These are phyloP conservation scores for Colletotrichum orchidophilum DNA, from an alignment of 2,329 filamentous ascomycete genomes.

Conservation along the genomic window DNA sequence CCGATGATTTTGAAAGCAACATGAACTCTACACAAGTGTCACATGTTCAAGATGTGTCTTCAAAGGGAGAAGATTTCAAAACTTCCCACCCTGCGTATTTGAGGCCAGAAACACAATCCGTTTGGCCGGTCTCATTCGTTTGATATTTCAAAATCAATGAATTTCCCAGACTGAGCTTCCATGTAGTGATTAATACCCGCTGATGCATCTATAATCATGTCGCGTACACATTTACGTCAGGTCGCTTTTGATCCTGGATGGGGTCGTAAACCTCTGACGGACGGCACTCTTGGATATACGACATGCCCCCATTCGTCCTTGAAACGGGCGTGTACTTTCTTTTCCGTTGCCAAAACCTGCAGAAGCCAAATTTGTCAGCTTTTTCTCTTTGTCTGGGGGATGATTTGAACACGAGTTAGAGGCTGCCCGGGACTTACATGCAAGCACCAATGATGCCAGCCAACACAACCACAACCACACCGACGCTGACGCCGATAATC, in stretches of 20 bases:
- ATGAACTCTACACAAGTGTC: too few species aligned
- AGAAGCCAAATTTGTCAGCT: not conserved
- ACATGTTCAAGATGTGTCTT: too few species aligned
- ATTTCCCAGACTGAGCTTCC: not conserved
- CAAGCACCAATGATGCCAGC: slow-evolving; percentile 39
- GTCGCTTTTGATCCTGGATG: not conserved
- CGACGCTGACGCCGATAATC: slow-evolving; percentile 59
- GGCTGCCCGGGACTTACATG: not conserved
- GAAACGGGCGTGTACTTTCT: not conserved
- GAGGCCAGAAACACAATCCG: too few species aligned
- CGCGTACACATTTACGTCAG: not conserved
- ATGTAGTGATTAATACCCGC: not conserved
- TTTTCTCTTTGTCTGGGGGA: not conserved
- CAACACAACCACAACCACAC: slow-evolving; percentile 53
- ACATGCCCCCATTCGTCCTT: not conserved
- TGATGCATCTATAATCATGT: not conserved
- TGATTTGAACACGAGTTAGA: too few species aligned
- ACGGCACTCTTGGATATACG: not conserved
- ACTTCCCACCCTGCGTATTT: too few species aligned
- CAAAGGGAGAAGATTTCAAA: too few species aligned
- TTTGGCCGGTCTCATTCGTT: not conserved
- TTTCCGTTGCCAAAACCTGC: not conserved
- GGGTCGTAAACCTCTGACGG: not conserved
- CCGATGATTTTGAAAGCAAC: too few species aligned
- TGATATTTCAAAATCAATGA: not conserved